A percentile compares a stretch with the other conserved stretches of the same genome.
phyloP scores from a whole-genome alignment of 768 basidiomycete species.

The Suillus luteus region DNA sequence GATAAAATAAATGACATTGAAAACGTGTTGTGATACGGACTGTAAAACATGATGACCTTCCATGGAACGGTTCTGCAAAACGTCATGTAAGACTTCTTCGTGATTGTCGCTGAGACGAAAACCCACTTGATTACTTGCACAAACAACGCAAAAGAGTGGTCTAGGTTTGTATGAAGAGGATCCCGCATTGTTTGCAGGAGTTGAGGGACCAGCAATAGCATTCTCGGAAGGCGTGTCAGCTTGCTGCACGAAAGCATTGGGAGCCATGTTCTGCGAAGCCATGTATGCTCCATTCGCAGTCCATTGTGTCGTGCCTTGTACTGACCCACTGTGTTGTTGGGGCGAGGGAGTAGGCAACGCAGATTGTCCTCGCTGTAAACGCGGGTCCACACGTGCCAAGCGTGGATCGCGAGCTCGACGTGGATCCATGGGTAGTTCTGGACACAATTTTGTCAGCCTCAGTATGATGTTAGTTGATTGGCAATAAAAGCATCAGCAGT shows the following conservation, averaged over 20 bases:
- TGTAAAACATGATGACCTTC: constrained; percentile 91
- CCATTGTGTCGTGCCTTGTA: constrained; percentile 22
- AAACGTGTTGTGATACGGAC: constrained; percentile 49
- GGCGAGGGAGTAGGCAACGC: constrained; percentile 36
- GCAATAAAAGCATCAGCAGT: constrained; percentile 69
- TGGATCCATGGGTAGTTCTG: constrained; percentile 63
- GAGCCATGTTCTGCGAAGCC: not conserved
- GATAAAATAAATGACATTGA: not conserved
- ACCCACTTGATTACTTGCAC: constrained; percentile 94
- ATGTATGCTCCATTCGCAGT: constrained; percentile 17
- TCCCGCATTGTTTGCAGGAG: constrained; percentile 13
- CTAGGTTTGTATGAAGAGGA: constrained; percentile 54
- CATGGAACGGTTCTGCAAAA: constrained; percentile 89
- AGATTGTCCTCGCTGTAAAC: constrained; percentile 52
- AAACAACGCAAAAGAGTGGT: constrained; percentile 95
- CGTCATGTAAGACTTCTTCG: constrained; percentile 21
- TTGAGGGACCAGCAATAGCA: constrained; percentile 9
- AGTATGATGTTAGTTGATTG: constrained; percentile 16
- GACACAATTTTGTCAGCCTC: constrained; percentile 16
- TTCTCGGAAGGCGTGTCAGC: constrained; percentile 8
- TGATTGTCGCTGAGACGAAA: constrained; percentile 5
- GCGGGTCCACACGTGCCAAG: constrained; percentile 69
- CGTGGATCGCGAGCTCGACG: constrained; percentile 80
- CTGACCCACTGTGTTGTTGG: constrained; percentile 16
- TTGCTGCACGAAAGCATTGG: not conserved